phyloP scores from a whole-genome alignment of 768 basidiomycete species.

The Hygrocybe coccinea region DNA sequence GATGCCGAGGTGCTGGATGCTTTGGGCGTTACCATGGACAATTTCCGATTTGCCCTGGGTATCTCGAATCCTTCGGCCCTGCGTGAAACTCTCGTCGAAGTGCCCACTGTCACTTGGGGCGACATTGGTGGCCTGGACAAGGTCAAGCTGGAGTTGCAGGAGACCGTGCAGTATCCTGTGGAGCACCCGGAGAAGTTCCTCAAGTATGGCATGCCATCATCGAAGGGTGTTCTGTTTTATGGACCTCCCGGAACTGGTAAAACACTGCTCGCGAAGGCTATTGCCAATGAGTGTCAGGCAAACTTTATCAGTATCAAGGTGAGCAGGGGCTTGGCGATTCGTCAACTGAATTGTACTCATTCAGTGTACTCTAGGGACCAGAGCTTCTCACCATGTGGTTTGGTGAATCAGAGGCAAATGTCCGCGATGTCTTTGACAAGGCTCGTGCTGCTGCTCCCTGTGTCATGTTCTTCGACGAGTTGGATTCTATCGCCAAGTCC shows the following conservation, averaged over 20 bases:
- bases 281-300: slow-evolving; percentile 99
- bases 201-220: slow-evolving; percentile 99
- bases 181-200: slow-evolving; percentile 99
- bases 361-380: slow-evolving; percentile 56
- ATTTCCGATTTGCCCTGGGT: slow-evolving; percentile 98
- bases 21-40: slow-evolving; percentile 99
- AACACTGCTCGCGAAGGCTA: slow-evolving; percentile 96
- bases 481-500: slow-evolving; percentile 98
- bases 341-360: background rate
- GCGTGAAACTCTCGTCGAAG: slow-evolving; percentile 98
- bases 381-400: slow-evolving; percentile 99
- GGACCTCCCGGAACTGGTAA: slow-evolving; percentile 99
- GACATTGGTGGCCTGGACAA: slow-evolving; percentile 99
- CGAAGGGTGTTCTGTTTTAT: slow-evolving; percentile 99
- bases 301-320: slow-evolving; percentile 99
- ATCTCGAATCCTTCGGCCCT: slow-evolving; percentile 97
- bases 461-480: slow-evolving; percentile 99
- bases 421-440: slow-evolving; percentile 99
- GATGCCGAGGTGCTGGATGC: slow-evolving; percentile 99
- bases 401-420: slow-evolving; percentile 99
- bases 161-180: slow-evolving; percentile 99
- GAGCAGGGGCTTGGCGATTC: slow-evolving; percentile 4
- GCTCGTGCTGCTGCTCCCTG: slow-evolving; percentile 98
- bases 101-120: slow-evolving; percentile 98
- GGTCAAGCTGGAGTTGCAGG: slow-evolving; percentile 98